phyloP scores from a whole-genome alignment of 441 rosid genomes.

The Lepidium campestre region DNA sequence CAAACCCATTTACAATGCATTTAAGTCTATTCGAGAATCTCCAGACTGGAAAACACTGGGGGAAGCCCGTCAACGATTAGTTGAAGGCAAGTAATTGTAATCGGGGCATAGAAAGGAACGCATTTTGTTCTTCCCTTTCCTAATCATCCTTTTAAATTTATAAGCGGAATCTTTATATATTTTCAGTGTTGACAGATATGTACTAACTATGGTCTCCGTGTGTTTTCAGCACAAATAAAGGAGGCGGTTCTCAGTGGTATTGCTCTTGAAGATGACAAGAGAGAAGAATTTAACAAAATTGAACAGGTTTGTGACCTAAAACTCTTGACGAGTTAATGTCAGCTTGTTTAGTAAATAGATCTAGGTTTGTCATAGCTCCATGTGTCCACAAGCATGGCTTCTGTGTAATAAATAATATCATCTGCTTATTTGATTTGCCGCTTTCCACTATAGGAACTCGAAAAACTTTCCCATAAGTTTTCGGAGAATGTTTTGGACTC shows the following conservation, averaged over 20 bases:
- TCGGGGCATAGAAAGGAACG: not conserved
- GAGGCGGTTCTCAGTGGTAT: conserved; percentile 89
- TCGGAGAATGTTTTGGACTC: conserved; percentile 86
- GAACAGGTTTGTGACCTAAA: conserved; percentile 52
- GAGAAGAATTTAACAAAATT: conserved; percentile 80
- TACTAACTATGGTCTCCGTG: conserved; percentile 18
- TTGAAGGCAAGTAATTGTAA: conserved; percentile 47
- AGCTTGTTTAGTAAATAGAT: not conserved
- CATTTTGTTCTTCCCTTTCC: not conserved
- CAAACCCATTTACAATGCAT: conserved; percentile 71
- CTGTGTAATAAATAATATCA: not conserved
- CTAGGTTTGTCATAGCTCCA: not conserved
- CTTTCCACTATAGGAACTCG: conserved; percentile 60
- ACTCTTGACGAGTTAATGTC: not conserved
- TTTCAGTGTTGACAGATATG: not conserved
- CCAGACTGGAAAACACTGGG: conserved; percentile 56
- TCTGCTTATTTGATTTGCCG: conserved; percentile 12
- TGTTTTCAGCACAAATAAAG: conserved; percentile 60
- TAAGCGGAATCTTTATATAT: not conserved
- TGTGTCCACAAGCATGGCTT: not conserved
- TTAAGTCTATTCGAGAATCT: conserved; percentile 62
- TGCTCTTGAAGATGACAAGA: conserved; percentile 76
- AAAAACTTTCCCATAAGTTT: conserved; percentile 70
- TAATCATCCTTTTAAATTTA: not conserved
- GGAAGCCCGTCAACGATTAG: conserved; percentile 67